Base-by-base conservation (phyloP, 108 stramenopile species). In the Aurantiochytrium sp. region DNA sequence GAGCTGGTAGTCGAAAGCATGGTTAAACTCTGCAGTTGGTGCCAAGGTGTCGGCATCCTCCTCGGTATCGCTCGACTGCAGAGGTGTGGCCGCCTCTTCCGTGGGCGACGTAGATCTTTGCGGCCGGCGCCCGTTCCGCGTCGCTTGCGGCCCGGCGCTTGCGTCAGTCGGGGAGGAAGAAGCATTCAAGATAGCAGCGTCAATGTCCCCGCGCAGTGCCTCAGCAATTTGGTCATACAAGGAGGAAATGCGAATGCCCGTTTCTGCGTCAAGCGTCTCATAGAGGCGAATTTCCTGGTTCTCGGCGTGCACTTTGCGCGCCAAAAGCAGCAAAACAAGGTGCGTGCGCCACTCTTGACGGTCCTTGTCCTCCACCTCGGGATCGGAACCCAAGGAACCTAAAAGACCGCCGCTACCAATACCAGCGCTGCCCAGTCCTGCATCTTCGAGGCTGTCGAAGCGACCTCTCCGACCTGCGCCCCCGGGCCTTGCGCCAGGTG, bases 271-370 rank as follows among this genome's bases (percentile, higher is more conserved):
- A 12, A 83, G 76, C 49, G 76, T 45, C n/a, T 83, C 76, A 35
- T 83, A 83, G 4, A 83, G 76, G 4, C 23, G 49, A 3, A 83
- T 83, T 47, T 47, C 51, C n/a, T 25, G 49, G 49, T 83, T 83
- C 76, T 83, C 76, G 49, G 76, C 45, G 51, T 83, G 45, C 4
- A 53, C n/a, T 83, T 83, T 83, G 4, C 45, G 25, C 45, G 51
- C 76, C n/a, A 83, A 16, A 0, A 83, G 51, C 1, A 83, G 23
- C 25, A 53, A 23, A 6, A 83, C 51, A 12, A 83, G 23, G 51
- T 83, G 76, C n/a, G 51, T 83, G 4, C 76, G 76, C 76, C 76
- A 83, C 4, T 83, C 51, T 53, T 83, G 76, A 6, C 76, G 76
- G 49, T 47, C 76, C n/a, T 28, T 21, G 45, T 83, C 76, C 12